Evolutionary conservation across 441 rosid genomes (phyloP), one percentile per base, ranked within the genome.

Genomic region (Bocquillonia castaneifolia): DNA sequence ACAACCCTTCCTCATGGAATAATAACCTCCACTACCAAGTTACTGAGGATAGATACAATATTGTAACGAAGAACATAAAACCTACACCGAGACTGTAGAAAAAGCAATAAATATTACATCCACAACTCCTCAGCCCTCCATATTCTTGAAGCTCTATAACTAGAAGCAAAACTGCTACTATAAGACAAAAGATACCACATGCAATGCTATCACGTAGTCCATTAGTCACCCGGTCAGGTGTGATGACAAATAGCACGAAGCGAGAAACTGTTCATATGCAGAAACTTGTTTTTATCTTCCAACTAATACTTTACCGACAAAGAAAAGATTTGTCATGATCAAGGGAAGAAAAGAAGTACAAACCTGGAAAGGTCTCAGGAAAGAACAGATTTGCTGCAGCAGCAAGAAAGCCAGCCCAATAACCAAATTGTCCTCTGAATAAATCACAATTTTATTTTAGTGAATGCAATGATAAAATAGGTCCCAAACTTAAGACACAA

Each of bases 371-470:
- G 17, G 73, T 77, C 80, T 59, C 61, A 54, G 86, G 85, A 60
- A 74, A 73, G 64, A 77, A 78, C 62, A 82, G 66, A 66, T 82
- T 79, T 23, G 75, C 78, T 48, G 61, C 71, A 48, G 76, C 66
- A 13, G 83, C 82, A 36, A 84, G 76, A 73, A 80, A 85, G 39
- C 85, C 84, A 67, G 83, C 56, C 86, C 81, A 83, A 70, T 50
- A 28, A 67, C 90, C 88, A 71, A 84, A 78, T 71, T 80, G 76
- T 26, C 83, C 88, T 64, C 80, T 84, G 81, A 80, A 79, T 59
- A 69, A 72, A 56, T 13, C 29, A 55, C 28, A 44, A n/a, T n/a
- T 53, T 37, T 28, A 14, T n/a, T 66, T 15, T 6, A 18, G 60
- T 60, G 67, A 63, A 48, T 31, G n/a, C 3, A 40, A 23, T 7